Base-by-base conservation (phyloP, 2,329 filamentous ascomycete species). In the Cercospora sesami region DNA sequence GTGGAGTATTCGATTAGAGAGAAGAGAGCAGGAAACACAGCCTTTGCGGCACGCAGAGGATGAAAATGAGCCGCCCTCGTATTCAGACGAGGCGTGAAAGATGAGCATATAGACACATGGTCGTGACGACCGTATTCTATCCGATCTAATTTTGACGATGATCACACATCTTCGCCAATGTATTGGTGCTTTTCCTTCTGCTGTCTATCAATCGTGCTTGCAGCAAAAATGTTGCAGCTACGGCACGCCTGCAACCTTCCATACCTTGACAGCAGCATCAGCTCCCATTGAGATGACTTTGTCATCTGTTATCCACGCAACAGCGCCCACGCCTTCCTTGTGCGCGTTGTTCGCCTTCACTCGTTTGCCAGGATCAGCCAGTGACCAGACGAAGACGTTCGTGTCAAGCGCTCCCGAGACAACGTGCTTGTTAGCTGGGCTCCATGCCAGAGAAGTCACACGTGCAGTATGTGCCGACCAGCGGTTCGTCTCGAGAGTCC, bases 311-410 rank as follows among this genome's bases (percentile, higher is more conserved):
- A 92, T 85, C 93, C 94, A 99, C 12, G 86, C 86, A 16, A 98
- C 90, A 16, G 92, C 94, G 73, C 91, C 93, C 18, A 98, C 93
- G 9, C 95, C 95, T 77, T 98, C 95, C 82, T 97, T 97, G 82
- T 99, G 95, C 60, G 94, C 93, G 77, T 97, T 96, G 23, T 89
- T 81, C 14, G 89, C 90, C 83, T 95, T 94, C 73, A 96, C 87
- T 73, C 94, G 87, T 80, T 91, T 91, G 2, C 92, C 93, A 0
- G 94, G 94, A 77, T 92, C 91, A 53, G 84, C 82, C 65, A 97
- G 80, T 78, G 92, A 97, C 93, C 95, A 99, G 31, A 97, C 89
- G 78, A 92, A 94, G 21, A 99, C 86, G 76, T 96, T 93, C 0
- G 94, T 97, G 78, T 99, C 95, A 60, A 99, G 82, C 57, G 89